Evolutionary conservation across 139 green algal genomes (phyloP).

Genomic region (Chlorella sp.): DNA sequence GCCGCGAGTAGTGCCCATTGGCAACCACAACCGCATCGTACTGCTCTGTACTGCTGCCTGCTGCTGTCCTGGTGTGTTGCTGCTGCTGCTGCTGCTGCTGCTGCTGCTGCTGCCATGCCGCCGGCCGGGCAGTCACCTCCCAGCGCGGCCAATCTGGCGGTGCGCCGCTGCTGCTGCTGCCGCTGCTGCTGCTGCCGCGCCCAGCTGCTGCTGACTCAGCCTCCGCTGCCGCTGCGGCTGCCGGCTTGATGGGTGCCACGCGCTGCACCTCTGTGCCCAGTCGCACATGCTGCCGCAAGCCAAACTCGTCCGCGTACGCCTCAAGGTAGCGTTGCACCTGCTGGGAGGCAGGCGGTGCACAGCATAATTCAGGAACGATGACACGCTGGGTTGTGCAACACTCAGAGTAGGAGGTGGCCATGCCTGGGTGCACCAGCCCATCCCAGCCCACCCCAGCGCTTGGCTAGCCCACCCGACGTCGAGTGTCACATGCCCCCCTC

Average conservation of each 20-base stretch:
- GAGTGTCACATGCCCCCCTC: too few relatives aligned
- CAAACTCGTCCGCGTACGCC: constrained; percentile 57
- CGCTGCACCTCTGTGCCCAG: constrained; percentile 49
- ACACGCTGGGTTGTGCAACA: neutral
- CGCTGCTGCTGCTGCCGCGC: neutral
- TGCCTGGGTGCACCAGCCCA: too few relatives aligned
- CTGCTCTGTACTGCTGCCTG: neutral
- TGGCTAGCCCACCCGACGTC: too few relatives aligned
- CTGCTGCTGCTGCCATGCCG: neutral
- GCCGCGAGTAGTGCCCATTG: constrained; percentile 55
- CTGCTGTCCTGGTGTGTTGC: too few relatives aligned
- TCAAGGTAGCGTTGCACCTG: constrained; percentile 66
- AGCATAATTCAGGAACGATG: neutral
- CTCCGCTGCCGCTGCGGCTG: neutral
- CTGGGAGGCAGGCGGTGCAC: neutral
- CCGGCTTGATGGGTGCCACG: neutral
- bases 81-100: neutral
- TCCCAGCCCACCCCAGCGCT: neutral
- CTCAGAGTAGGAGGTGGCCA: too few relatives aligned
- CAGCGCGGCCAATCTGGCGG: constrained; percentile 10
- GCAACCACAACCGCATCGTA: constrained; percentile 84
- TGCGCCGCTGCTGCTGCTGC: neutral
- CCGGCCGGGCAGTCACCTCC: neutral
- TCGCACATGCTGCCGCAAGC: constrained; percentile 42
- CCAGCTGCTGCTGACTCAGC: neutral